A percentile compares a stretch with the other conserved stretches of the same genome.
Evolutionary conservation across 2,329 filamentous ascomycete genomes (phyloP).

Genomic region (Corinectria fuckeliana): DNA sequence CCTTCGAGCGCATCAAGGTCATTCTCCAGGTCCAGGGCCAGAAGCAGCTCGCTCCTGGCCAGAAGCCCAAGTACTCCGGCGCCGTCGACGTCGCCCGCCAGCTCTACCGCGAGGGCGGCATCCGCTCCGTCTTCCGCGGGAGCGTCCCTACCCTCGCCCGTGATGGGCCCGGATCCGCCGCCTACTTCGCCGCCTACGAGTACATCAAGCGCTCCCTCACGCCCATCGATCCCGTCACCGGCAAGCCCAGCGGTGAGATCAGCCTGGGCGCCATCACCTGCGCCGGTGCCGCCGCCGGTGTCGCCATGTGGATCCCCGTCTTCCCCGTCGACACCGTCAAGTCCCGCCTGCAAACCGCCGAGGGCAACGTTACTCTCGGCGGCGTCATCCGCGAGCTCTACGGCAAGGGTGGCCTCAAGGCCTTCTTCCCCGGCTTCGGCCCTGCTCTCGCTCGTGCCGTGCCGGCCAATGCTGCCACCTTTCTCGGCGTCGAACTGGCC

Average conservation of each 20-base stretch:
- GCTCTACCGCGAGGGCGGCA: conserved; percentile 88
- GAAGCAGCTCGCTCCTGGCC: conserved; percentile 83
- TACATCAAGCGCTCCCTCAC: conserved; percentile 89
- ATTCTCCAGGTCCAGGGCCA: conserved; percentile 97
- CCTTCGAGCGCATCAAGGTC: conserved; percentile 98
- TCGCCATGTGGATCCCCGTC: conserved; percentile 99
- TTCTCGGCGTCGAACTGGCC: conserved; percentile 83
- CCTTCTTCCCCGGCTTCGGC: conserved; percentile 97
- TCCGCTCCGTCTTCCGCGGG: conserved; percentile 92
- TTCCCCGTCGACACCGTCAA: conserved; percentile 99
- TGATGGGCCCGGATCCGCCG: conserved; percentile 90
- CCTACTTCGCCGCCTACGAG: conserved; percentile 98
- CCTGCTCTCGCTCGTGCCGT: conserved; percentile 92
- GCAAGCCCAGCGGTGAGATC: conserved; percentile 76
- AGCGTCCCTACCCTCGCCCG: conserved; percentile 89
- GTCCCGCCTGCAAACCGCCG: conserved; percentile 88
- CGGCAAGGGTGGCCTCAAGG: conserved; percentile 79
- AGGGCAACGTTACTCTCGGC: conserved; percentile 80
- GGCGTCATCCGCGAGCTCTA: conserved; percentile 86
- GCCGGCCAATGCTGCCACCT: conserved; percentile 95
- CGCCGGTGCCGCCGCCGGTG: conserved; percentile 87
- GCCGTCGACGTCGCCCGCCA: conserved; percentile 90
- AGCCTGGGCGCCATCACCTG: conserved; percentile 82
- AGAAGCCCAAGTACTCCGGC: conserved; percentile 91
- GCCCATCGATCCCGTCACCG: conserved; percentile 76